A percentile compares a stretch with the other conserved stretches of the same genome.
Conservation (phyloP, 495 filamentous ascomycete genomes). For the Aspergillus diversus region DNA sequence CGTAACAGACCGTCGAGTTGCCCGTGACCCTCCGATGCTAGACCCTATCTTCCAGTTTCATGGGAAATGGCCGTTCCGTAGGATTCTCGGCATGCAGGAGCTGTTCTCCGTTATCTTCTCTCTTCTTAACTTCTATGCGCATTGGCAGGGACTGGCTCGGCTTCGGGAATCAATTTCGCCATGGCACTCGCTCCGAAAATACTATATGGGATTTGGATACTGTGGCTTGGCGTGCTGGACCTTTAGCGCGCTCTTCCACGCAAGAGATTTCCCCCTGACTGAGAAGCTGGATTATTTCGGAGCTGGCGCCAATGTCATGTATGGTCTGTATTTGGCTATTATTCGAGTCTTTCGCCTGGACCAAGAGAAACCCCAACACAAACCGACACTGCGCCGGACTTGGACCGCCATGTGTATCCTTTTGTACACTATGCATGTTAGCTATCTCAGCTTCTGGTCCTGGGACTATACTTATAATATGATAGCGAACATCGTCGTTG, state of each 20-base stretch:
- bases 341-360: conserved; percentile 85
- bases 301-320: conserved; percentile 87
- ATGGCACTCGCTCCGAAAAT: conserved; percentile 73
- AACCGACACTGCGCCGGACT: conserved; percentile 61
- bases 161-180: conserved; percentile 70
- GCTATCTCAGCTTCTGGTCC: conserved; percentile 78
- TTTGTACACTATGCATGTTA: conserved; percentile 77
- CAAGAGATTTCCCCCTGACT: conserved; percentile 79
- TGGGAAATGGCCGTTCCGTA: conserved; percentile 98
- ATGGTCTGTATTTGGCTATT: conserved; percentile 82
- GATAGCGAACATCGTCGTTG: conserved; percentile 86
- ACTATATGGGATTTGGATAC: conserved; percentile 81
- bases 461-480: conserved; percentile 99
- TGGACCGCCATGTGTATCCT: conserved; percentile 75
- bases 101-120: conserved; percentile 93
- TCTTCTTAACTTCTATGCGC: conserved; percentile 85
- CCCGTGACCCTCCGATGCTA: conserved; percentile 62
- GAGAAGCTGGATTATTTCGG: conserved; percentile 97
- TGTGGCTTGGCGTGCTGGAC: conserved; percentile 82
- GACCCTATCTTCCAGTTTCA: conserved; percentile 86
- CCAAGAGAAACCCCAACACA: conserved; percentile 53
- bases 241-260: conserved; percentile 89
- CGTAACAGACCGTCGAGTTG: conserved; percentile 73
- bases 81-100: conserved; percentile 91
- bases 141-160: conserved; percentile 74